Conservation (phyloP, 1,139 yeast species). For the Magnusiomyces tetraspermus region DNA sequence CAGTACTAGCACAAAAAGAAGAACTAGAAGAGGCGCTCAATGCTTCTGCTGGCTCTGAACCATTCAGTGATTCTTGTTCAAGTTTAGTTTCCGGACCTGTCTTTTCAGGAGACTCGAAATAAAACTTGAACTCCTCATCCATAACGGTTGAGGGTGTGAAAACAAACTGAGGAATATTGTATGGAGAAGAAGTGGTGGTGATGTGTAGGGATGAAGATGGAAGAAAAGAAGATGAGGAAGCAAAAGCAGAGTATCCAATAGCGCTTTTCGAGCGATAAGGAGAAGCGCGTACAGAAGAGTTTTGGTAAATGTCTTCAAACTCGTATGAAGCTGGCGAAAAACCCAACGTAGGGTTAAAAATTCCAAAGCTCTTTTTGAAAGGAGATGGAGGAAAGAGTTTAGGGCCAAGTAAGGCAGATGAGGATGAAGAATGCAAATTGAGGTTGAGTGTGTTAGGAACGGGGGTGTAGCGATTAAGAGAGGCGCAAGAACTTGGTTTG, state of each 20-base stretch:
- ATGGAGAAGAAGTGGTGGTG: not conserved
- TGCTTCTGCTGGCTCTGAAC: too few relatives aligned
- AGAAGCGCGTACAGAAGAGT: slow-evolving; percentile 5
- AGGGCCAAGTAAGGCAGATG: not conserved
- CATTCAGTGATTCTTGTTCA: too few relatives aligned
- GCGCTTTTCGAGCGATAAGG: not conserved
- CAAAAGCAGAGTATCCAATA: slow-evolving; percentile 45
- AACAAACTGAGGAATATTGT: not conserved
- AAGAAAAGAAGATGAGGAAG: slow-evolving; percentile 29
- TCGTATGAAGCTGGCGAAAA: not conserved
- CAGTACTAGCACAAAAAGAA: too few relatives aligned
- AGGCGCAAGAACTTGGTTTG: not conserved
- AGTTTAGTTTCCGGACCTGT: too few relatives aligned
- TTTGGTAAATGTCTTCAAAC: slow-evolving; percentile 7
- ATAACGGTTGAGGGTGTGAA: too few relatives aligned
- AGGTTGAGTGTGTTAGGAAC: too few relatives aligned
- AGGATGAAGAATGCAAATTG: too few relatives aligned
- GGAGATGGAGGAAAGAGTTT: slow-evolving; percentile 2
- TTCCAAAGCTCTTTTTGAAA: not conserved
- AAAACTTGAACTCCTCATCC: slow-evolving; percentile 22
- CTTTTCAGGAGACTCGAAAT: slow-evolving; percentile 36
- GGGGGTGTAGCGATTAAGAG: not conserved
- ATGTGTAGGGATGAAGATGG: not conserved
- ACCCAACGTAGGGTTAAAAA: not conserved
- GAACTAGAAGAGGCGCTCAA: too few relatives aligned